Base-by-base conservation (phyloP, 768 basidiomycete species). In the Cytidiella melzeri region DNA sequence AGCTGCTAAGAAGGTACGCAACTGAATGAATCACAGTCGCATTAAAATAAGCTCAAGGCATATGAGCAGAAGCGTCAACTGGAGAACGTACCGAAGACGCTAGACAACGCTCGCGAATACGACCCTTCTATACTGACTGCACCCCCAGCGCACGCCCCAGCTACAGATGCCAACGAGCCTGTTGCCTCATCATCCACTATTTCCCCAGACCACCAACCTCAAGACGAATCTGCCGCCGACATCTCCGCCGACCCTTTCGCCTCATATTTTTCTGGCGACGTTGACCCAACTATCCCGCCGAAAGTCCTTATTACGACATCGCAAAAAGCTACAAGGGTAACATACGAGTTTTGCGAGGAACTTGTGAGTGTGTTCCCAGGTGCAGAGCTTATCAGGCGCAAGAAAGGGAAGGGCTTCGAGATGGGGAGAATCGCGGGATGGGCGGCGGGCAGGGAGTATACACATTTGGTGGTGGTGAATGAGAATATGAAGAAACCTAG, bases 401-500 rank as follows among this genome's bases (percentile, higher is more conserved):
- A 88, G 60, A 92, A 88, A 63, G 89, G 91, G 1, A 85, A 89
- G 57, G 91, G 89, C 0, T 95, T 89, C 59, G 92, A 95, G 68
- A 70, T 95, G 58, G 94, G 94, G 0, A 73, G 84, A 52, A 89
- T 97, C 60, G 89, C 94, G 25, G 80, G 86, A 3, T 99, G 96
- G 96, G 92, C 92, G 19, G 84, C 87, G 11, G 85, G 82, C 37
- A 72, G 96, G 59, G 87, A 86, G 2, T 99, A 91, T 63, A 86
- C 84, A 39, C 91, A 94, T 55, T 63, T 98, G 54, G 74, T 89
- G 38, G 91, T 99, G 2, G 90, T 98, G 27, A 98, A 98, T 55
- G 96, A 99, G 61, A 90, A 98, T 58, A 84, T 83, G 74, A 93
- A 93, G 63, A 85, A 84, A 62, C 88, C 93, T 12, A 96, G 96